Conservation (phyloP, 805 yeast genomes). For the Lachancea nothofagi region DNA sequence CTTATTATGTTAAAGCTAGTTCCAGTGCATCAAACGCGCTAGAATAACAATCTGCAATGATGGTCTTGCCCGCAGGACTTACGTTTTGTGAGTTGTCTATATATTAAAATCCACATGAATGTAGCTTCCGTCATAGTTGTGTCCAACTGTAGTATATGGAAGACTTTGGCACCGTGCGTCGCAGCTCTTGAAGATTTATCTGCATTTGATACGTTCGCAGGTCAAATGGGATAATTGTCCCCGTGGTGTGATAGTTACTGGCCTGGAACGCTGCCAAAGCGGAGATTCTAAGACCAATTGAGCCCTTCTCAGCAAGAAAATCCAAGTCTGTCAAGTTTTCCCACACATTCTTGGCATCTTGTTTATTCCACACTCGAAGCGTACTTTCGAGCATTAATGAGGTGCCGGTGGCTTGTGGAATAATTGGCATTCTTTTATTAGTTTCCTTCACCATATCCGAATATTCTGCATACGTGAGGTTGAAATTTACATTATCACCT, state of each 20-base stretch:
- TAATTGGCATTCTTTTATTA: constrained; percentile 36
- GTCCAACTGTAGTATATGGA: constrained; percentile 33
- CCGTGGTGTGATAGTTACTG: constrained; percentile 37
- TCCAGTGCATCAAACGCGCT: neutral
- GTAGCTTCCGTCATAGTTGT: constrained; percentile 17
- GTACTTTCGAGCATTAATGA: constrained; percentile 32
- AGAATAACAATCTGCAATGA: neutral
- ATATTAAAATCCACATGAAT: neutral
- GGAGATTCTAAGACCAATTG: constrained; percentile 39
- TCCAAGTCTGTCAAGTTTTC: constrained; percentile 56
- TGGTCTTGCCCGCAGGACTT: neutral
- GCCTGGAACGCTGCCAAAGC: constrained; percentile 36
- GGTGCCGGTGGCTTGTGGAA: constrained; percentile 25
- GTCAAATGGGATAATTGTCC: constrained; percentile 35
- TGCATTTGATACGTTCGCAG: constrained; percentile 48
- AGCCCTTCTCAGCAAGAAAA: constrained; percentile 44
- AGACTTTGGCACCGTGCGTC: constrained; percentile 29
- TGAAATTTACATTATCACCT: constrained; percentile 64
- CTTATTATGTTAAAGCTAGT: neutral
- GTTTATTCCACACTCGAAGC: constrained; percentile 54
- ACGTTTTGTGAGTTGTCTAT: neutral
- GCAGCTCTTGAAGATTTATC: constrained; percentile 46
- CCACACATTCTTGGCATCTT: constrained; percentile 66
- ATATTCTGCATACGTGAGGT: constrained; percentile 74
- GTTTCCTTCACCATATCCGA: constrained; percentile 42